Evolutionary conservation across 2,329 filamentous ascomycete species (phyloP).

Genomic region (Penicillium griseofulvum): DNA sequence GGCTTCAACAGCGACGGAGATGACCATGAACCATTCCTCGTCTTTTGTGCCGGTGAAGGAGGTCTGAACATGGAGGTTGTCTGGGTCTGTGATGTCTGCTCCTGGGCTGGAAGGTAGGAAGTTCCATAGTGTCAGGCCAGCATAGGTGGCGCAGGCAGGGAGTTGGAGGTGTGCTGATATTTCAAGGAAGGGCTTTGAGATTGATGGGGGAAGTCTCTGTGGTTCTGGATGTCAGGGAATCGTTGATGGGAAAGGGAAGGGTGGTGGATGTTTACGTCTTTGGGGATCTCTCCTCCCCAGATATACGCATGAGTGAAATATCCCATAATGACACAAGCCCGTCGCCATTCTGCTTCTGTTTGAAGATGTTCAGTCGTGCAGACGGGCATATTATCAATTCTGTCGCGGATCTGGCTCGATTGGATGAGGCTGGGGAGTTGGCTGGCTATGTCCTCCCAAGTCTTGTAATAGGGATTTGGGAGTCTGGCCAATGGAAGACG

Average conservation of each 20-base stretch:
- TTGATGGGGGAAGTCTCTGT: constrained; percentile 37
- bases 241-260: background rate
- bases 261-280: constrained; percentile 53
- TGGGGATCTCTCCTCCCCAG: constrained; percentile 72
- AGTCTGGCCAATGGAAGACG: constrained; percentile 71
- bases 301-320: constrained; percentile 80
- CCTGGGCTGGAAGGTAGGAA: constrained; percentile 24
- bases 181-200: constrained; percentile 38
- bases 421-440: constrained; percentile 78
- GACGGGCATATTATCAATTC: constrained; percentile 73
- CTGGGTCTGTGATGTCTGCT: constrained; percentile 36
- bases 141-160: constrained; percentile 45
- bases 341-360: constrained; percentile 81
- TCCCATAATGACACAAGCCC: constrained; percentile 71
- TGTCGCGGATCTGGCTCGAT: constrained; percentile 68
- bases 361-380: constrained; percentile 73
- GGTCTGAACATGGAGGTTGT: constrained; percentile 34
- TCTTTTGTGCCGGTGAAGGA: constrained; percentile 42
- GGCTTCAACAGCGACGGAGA: constrained; percentile 54
- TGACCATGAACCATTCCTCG: constrained; percentile 51
- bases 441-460: constrained; percentile 77
- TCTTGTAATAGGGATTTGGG: constrained; percentile 80
- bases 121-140: constrained; percentile 44
- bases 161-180: constrained; percentile 38
- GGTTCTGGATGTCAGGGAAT: background rate